These are phyloP conservation scores for Trichoderma aggressivum DNA, from an alignment of 2,329 filamentous ascomycete species.

Conservation along the genomic window DNA sequence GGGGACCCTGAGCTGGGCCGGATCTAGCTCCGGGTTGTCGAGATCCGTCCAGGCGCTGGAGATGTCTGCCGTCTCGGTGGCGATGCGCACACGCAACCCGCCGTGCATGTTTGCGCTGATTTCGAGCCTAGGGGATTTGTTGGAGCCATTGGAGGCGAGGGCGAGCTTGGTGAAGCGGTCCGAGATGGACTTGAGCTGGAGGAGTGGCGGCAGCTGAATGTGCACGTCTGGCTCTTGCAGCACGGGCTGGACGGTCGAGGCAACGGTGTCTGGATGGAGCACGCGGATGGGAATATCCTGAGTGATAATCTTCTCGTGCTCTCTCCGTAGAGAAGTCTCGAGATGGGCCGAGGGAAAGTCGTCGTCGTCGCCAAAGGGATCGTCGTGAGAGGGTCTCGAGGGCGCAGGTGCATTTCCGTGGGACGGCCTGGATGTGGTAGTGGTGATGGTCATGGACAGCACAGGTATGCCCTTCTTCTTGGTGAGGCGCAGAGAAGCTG, in stretches of 20 bases:
- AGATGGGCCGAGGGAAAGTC: conserved; percentile 50
- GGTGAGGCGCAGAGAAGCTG: conserved; percentile 82
- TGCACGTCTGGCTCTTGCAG: conserved; percentile 91
- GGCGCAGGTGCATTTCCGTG: conserved; percentile 34
- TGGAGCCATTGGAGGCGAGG: conserved; percentile 41
- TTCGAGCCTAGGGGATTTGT: conserved; percentile 66
- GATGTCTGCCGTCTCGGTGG: conserved; percentile 80
- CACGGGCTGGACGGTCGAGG: conserved; percentile 87
- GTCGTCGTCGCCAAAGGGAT: conserved; percentile 40
- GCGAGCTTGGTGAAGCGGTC: conserved; percentile 93
- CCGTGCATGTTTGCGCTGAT: conserved; percentile 95
- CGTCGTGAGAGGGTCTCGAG: conserved; percentile 32
- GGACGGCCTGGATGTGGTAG: conserved; percentile 55
- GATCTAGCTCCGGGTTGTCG: conserved; percentile 83
- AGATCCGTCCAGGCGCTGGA: conserved; percentile 82
- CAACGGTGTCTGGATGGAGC: conserved; percentile 76
- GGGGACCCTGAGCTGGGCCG: conserved; percentile 66
- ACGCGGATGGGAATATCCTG: conserved; percentile 96
- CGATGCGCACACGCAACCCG: conserved; percentile 72
- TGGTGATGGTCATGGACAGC: conserved; percentile 85
- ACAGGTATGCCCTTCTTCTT: conserved; percentile 88
- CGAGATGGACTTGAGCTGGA: conserved; percentile 89
- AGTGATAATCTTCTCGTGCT: conserved; percentile 87
- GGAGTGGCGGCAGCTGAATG: conserved; percentile 80
- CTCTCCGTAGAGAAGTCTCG: conserved; percentile 58